Evolutionary conservation across 768 basidiomycete genomes (phyloP).

Genomic region (Termitomyces sp.): DNA sequence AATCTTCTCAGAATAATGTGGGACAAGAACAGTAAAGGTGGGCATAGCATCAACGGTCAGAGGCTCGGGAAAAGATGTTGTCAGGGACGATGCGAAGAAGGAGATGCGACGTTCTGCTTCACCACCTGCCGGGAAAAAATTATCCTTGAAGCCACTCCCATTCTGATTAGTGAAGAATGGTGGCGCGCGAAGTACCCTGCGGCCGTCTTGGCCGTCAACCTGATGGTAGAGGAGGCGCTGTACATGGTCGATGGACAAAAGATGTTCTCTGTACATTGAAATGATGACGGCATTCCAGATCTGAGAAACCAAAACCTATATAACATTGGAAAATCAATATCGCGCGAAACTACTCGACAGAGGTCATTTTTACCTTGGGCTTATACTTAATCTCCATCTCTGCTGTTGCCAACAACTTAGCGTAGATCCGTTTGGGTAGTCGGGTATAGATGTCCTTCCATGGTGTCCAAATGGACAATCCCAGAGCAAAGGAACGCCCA

Average conservation of each 20-base stretch:
- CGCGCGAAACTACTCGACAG: neutral
- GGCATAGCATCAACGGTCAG: constrained; percentile 98
- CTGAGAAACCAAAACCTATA: constrained; percentile 88
- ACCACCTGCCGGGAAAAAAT: constrained; percentile 91
- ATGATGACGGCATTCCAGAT: constrained; percentile 99
- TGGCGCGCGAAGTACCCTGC: constrained; percentile 89
- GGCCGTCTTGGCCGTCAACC: constrained; percentile 84
- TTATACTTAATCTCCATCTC: constrained; percentile 99
- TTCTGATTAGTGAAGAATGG: constrained; percentile 97
- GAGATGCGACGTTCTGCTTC: constrained; percentile 98
- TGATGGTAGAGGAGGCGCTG: constrained; percentile 97
- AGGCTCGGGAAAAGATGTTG: constrained; percentile 91
- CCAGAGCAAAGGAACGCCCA: constrained; percentile 83
- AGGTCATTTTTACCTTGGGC: constrained; percentile 63
- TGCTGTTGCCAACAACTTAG: constrained; percentile 89
- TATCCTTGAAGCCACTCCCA: constrained; percentile 58
- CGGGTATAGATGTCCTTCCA: constrained; percentile 98
- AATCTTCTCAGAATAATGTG: constrained; percentile 99
- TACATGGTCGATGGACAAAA: constrained; percentile 96
- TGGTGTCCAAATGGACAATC: constrained; percentile 97
- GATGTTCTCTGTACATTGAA: constrained; percentile 99
- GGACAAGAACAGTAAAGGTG: constrained; percentile 98
- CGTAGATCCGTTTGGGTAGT: constrained; percentile 96
- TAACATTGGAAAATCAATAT: neutral
- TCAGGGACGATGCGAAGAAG: constrained; percentile 97